Evolutionary conservation across 2,329 filamentous ascomycete genomes (phyloP).

Genomic region (Aureobasidium subglaciale): DNA sequence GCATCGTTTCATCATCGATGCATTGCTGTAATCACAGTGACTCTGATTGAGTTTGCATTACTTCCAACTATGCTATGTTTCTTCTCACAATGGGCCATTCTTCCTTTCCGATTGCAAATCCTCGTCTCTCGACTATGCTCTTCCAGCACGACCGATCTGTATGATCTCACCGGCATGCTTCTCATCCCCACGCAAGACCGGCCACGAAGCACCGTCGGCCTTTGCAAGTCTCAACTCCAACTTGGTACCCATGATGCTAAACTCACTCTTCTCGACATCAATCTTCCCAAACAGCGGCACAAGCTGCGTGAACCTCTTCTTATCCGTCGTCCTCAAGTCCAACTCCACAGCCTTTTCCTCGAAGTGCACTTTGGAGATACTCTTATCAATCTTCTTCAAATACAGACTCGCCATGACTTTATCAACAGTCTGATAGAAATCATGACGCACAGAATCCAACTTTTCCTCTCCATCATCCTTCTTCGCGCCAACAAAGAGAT

Average conservation of each 20-base stretch:
- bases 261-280: conserved; percentile 65
- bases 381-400: conserved; percentile 92
- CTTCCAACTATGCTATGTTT: not conserved
- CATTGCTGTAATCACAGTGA: not conserved
- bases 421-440: conserved; percentile 89
- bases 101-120: not conserved
- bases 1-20: not conserved
- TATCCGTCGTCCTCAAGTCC: conserved; percentile 78
- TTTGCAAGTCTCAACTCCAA: conserved; percentile 70
- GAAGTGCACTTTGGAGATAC: conserved; percentile 66
- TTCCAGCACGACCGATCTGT: conserved; percentile 76
- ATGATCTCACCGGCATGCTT: conserved; percentile 69
- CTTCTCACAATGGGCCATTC: not conserved
- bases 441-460: conserved; percentile 69
- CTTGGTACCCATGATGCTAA: conserved; percentile 82
- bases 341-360: conserved; percentile 56
- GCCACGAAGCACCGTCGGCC: conserved; percentile 74
- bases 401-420: conserved; percentile 88
- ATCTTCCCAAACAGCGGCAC: conserved; percentile 73
- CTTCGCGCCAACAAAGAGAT: conserved; percentile 75
- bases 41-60: not conserved
- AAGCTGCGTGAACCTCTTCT: conserved; percentile 69
- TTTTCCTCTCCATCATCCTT: conserved; percentile 62
- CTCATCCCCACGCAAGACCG: conserved; percentile 75
- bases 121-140: conserved; percentile 25